Evolutionary conservation across 768 basidiomycete genomes (phyloP), one percentile per base, ranked within the genome.

Genomic region (Phlebiopsis flavidoalba): DNA sequence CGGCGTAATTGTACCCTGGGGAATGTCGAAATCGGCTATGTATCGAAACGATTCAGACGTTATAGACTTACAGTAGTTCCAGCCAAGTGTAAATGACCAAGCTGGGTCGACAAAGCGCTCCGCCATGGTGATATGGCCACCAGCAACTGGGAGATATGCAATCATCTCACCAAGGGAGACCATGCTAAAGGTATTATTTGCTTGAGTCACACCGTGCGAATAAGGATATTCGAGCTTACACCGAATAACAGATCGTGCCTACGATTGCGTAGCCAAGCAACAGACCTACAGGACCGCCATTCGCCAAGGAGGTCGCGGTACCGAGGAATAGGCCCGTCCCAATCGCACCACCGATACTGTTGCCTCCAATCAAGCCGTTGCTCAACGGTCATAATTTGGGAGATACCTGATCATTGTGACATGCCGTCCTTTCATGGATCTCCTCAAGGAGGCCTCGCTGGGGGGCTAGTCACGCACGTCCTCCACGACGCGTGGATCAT

Each of bases 261-360:
- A 77, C 57, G 35, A 73, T 69, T 0, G 71, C 6, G 65, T 81
- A 81, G 7, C 70, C 80, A 21, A 81, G 67, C 11, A 81, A 68
- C 43, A 81, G 64, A n/a, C 80, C 80, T 1, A 82, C 12, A 2
- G 80, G 80, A 49, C 81, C 80, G 55, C 79, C 81, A 14, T 72
- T 67, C 56, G 49, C 58, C 45, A 81, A 70, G 14, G 78, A 75
- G 43, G 69, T 73, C 1, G 81, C 85, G 3, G 80, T 78, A 5
- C 82, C 80, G 14, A 86, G 70, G 69, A 86, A 85, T 3, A 85
- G 73, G 53, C 84, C 83, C 1, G 82, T 83, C 17, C 83, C 82
- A 57, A 81, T 80, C 64, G 72, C 72, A 62, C 69, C 69, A 51
- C 67, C 69, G 17, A 70, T 68, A 60, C 69, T 70, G 40, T 17